Conservation (phyloP, 192 early-diverging fungal genomes). For the Podila epigama region DNA sequence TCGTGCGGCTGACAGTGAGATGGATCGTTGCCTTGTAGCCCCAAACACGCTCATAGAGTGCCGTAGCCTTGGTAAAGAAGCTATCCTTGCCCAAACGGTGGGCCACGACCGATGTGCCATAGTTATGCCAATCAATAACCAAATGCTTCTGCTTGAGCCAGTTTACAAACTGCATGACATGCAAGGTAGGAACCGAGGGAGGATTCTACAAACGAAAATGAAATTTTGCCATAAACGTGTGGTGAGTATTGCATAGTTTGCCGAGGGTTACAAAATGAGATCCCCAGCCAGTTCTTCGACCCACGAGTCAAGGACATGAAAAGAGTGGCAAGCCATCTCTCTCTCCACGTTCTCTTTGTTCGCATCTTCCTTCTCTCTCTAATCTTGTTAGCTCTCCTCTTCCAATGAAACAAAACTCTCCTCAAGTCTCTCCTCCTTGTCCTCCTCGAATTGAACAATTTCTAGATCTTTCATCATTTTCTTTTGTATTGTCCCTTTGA, state of each 20-base stretch:
- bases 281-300: too few species aligned
- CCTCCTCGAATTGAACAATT: not conserved
- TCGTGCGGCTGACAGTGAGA: constrained; percentile 85
- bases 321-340: too few species aligned
- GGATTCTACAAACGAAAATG: constrained; percentile 76
- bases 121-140: constrained; percentile 99
- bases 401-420: too few species aligned
- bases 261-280: too few species aligned
- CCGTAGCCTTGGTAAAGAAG: constrained; percentile 31
- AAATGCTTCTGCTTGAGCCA: constrained; percentile 72
- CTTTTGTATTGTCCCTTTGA: not conserved
- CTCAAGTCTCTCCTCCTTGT: too few species aligned
- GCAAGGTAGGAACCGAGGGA: constrained; percentile 91
- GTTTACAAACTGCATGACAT: constrained; percentile 74
- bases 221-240: not conserved
- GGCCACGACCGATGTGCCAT: constrained; percentile 88
- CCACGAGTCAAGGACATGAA: too few species aligned
- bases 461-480: not conserved
- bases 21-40: constrained; percentile 79
- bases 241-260: not conserved
- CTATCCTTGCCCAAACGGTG: constrained; percentile 67
- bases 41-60: constrained; percentile 66
- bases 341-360: too few species aligned
- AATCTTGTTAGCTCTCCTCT: too few species aligned
- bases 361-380: too few species aligned